Base-by-base conservation (phyloP, 805 yeast species). In the Saccharomyces mikatae region DNA sequence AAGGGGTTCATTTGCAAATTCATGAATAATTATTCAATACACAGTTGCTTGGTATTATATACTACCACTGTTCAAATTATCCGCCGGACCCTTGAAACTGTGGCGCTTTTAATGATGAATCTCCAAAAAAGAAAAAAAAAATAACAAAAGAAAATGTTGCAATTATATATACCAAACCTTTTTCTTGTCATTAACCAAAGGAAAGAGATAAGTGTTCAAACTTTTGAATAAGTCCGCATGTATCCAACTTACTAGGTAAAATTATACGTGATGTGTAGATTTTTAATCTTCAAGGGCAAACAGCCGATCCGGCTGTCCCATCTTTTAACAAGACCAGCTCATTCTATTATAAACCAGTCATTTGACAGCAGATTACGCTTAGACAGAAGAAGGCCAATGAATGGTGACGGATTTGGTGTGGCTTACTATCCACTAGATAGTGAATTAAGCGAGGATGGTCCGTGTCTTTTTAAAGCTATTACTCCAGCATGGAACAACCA, bases 401-500 rank as follows among this genome's bases (percentile, higher is more conserved):
- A 94, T 68, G 99, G 99, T 46, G 99, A 94, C 70, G 99, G 99
- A 0, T 94, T 94, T 70, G 99, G 99, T 1, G 92, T 94, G 24
- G 98, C 98, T 0, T 94, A 94, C 72, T 94, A 94, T 66, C 77
- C 83, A 3, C 62, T 74, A n/a, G 86, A 81, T 48, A 72, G 72
- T 9, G 84, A 81, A 49, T 70, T 80, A 21, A 80, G 78, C 44
- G 59, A 67, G 10, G 80, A 82, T 47, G 87, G 89, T 1, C 98
- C 99, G 27, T 94, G 98, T 70, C 79, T 90, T 2, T 94, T 88
- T 74, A 84, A 89, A 62, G 98, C 98, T 11, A 94, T 91, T 49
- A 94, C 99, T 0, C 99, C 99, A 0, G 96, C 97, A 0, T 94
- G 99, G 99, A 94, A 94, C 72, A 94, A 94, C 70, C 82, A 87